Conservation (phyloP, 2,329 filamentous ascomycete genomes). For the Pseudogymnoascus sp. region DNA sequence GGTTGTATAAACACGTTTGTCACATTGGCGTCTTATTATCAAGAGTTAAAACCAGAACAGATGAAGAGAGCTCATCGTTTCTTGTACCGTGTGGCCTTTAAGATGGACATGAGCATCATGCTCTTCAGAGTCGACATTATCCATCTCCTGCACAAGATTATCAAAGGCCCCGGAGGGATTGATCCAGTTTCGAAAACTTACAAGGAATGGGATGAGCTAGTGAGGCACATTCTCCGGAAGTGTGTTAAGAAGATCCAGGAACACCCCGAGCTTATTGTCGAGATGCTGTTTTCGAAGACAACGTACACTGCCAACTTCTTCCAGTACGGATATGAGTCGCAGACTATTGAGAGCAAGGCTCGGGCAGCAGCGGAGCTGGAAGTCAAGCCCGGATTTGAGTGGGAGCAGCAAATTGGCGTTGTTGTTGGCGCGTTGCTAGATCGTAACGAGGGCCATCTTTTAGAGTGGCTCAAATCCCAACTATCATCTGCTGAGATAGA, state of each 20-base stretch:
- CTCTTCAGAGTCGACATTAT: constrained; percentile 89
- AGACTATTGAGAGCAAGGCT: constrained; percentile 54
- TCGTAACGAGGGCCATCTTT: constrained; percentile 63
- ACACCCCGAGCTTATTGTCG: constrained; percentile 74
- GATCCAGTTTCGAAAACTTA: constrained; percentile 58
- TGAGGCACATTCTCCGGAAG: constrained; percentile 73
- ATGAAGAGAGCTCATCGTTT: constrained; percentile 89
- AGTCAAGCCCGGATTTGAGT: constrained; percentile 62
- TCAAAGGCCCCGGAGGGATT: constrained; percentile 76
- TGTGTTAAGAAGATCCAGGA: constrained; percentile 79
- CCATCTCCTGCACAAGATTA: constrained; percentile 78
- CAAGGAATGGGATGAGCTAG: constrained; percentile 86
- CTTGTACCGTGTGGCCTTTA: constrained; percentile 90
- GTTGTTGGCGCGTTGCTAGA: constrained; percentile 73
- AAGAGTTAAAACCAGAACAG: constrained; percentile 68
- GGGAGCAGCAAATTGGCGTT: constrained; percentile 60
- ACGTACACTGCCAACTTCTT: constrained; percentile 75
- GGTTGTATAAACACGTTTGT: constrained; percentile 84
- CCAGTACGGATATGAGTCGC: constrained; percentile 82
- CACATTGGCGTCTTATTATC: constrained; percentile 68
- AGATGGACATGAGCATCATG: constrained; percentile 82
- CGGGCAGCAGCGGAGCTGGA: constrained; percentile 73
- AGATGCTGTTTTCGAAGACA: constrained; percentile 92
- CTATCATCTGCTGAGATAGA: constrained; percentile 61
- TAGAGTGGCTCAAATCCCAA: constrained; percentile 74